Evolutionary conservation across 2,329 filamentous ascomycete species (phyloP), one percentile per base, ranked within the genome.

Genomic region (Didymella arachidicola): DNA sequence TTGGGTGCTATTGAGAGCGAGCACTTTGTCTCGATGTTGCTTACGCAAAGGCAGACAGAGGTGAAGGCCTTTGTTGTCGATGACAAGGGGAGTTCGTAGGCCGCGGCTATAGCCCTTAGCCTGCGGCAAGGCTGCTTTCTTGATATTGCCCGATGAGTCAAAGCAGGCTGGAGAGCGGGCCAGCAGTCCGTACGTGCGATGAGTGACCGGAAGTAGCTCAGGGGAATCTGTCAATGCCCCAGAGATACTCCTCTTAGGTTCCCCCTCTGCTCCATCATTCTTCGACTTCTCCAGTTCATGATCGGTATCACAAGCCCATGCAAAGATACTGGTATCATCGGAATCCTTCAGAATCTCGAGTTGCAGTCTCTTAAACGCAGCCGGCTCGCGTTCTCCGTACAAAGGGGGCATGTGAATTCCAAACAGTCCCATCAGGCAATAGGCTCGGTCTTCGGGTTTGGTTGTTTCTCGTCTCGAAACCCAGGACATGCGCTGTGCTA

Each of bases 361-460:
- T 14, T 43, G 22, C 25, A 43, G 25, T 7, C 25, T 43, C 25
- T 43, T 12, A 7, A 48, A 48, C 0, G 45, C 45, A n/a, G 16
- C 30, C 7, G 19, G 3, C 19, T 30, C 14, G 30, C 62, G 64
- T 39, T 64, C 61, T 3, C 62, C 62, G 26, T 64, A 64, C 8
- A 60, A 34, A 10, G 58, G 22, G 1, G 62, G 44, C 57, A 64
- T 62, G 29, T 62, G 27, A 22, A 64, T 52, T 32, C 57, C 57
- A 30, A 68, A 66, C 1, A 68, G 53, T 2, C 65, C 65, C n/a
- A 67, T 22, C 14, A 68, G 46, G 11, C 44, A 65, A 39, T 67
- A 68, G n/a, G 58, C 62, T 16, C 45, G 41, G 22, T 68, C 65
- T 42, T 68, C 65, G 27, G 19, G 30, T 6, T 39, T 46, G 27